phyloP scores from a whole-genome alignment of 257 asterid species.

The Osmanthus fragrans region DNA sequence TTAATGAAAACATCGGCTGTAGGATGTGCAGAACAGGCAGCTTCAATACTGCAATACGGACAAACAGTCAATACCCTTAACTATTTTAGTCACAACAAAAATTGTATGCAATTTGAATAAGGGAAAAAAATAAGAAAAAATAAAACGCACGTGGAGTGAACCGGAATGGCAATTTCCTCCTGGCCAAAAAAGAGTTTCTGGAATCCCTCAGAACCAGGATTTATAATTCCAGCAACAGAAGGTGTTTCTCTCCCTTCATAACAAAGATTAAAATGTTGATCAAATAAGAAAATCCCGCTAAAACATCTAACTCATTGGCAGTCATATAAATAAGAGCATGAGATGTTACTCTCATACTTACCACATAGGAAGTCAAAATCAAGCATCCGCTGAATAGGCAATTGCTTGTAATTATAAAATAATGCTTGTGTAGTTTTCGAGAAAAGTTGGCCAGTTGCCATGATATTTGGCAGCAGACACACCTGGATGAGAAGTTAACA shows the following conservation, averaged over 20 bases:
- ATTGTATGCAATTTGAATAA: neutral
- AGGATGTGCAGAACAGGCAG: slow-evolving; percentile 95
- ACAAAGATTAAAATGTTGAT: slow-evolving; percentile 3
- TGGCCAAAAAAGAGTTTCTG: slow-evolving; percentile 97
- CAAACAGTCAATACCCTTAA: slow-evolving; percentile 18
- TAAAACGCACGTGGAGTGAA: slow-evolving; percentile 72
- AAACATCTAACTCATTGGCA: neutral
- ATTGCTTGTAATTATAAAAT: slow-evolving; percentile 91
- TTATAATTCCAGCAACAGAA: slow-evolving; percentile 97
- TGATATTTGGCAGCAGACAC: slow-evolving; percentile 36
- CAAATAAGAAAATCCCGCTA: slow-evolving; percentile 11
- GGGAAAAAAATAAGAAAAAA: slow-evolving; percentile 10
- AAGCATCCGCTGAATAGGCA: slow-evolving; percentile 99
- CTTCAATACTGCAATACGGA: slow-evolving; percentile 64
- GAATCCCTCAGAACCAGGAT: slow-evolving; percentile 99
- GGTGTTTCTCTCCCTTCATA: slow-evolving; percentile 93
- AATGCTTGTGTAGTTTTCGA: slow-evolving; percentile 90
- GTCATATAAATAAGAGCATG: slow-evolving; percentile 10
- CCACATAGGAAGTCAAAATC: slow-evolving; percentile 99
- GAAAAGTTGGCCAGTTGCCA: slow-evolving; percentile 95
- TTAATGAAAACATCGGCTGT: slow-evolving; percentile 98
- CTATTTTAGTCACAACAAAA: neutral
- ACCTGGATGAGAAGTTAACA: slow-evolving; percentile 38
- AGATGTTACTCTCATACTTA: slow-evolving; percentile 31
- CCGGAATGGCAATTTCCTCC: slow-evolving; percentile 98